These are phyloP conservation scores for Discostella pseudostelligera DNA, from an alignment of 108 stramenopile genomes.

Conservation along the genomic window DNA sequence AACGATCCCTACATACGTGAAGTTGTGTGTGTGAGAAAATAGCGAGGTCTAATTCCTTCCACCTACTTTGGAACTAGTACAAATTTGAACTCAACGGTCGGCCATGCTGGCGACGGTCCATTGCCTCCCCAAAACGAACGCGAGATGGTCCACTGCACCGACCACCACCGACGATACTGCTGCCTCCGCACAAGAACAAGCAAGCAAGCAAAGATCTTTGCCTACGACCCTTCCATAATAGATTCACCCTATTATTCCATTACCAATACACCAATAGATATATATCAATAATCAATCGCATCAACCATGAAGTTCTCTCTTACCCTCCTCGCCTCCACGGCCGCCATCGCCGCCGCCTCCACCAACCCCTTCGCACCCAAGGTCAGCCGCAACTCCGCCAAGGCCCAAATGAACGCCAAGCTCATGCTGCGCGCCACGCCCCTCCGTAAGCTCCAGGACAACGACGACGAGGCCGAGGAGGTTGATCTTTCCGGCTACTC, in stretches of 20 bases:
- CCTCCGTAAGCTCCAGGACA: constrained; percentile 64
- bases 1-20: too few relatives aligned
- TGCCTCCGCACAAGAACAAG: too few relatives aligned
- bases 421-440: constrained; percentile 59
- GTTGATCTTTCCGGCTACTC: constrained; percentile 77
- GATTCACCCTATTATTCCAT: not conserved
- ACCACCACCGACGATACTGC: too few relatives aligned
- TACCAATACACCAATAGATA: too few relatives aligned
- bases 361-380: constrained; percentile 68
- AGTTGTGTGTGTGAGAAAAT: too few relatives aligned
- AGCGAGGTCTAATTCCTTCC: too few relatives aligned
- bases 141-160: too few relatives aligned
- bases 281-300: not conserved
- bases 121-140: too few relatives aligned
- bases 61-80: too few relatives aligned
- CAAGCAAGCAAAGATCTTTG: too few relatives aligned
- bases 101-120: too few relatives aligned
- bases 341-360: constrained; percentile 29
- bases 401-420: constrained; percentile 52
- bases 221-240: not conserved
- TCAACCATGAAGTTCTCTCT: constrained; percentile 33
- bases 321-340: constrained; percentile 15
- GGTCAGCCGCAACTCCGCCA: constrained; percentile 49
- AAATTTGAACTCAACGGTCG: too few relatives aligned
- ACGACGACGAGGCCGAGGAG: constrained; percentile 46